phyloP scores from a whole-genome alignment of 176 grass and related monocot genomes.

The Secale cereale region DNA sequence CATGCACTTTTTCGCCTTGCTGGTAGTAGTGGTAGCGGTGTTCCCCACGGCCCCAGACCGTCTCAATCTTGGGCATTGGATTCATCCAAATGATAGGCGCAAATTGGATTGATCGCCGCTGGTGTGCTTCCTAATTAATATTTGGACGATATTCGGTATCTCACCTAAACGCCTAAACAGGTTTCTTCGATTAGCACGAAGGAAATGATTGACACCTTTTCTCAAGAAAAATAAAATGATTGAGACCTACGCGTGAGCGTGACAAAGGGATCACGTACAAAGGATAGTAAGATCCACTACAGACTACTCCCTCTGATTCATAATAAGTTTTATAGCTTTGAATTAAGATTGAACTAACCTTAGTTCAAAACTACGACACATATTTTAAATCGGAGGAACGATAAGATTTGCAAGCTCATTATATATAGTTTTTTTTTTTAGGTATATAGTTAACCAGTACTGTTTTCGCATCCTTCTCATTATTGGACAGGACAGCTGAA shows the following conservation, averaged over 20 bases:
- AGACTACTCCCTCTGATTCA: neutral
- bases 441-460: neutral
- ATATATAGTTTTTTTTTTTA: neutral
- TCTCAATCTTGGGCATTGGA: neutral
- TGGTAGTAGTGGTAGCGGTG: neutral
- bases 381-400: neutral
- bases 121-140: neutral
- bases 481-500: neutral
- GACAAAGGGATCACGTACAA: neutral
- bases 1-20: neutral
- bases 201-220: neutral
- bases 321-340: too few relatives aligned
- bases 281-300: neutral
- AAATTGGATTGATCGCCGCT: neutral
- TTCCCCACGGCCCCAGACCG: slow-evolving; percentile 9
- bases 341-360: too few relatives aligned
- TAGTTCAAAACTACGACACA: too few relatives aligned
- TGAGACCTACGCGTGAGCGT: neutral
- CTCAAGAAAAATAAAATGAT: neutral
- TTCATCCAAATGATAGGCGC: neutral
- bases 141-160: neutral
- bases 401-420: neutral
- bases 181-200: neutral
- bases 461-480: neutral
- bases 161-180: neutral